phyloP scores from a whole-genome alignment of 164 flowering plant genomes.

The Magnolia changhungtana region DNA sequence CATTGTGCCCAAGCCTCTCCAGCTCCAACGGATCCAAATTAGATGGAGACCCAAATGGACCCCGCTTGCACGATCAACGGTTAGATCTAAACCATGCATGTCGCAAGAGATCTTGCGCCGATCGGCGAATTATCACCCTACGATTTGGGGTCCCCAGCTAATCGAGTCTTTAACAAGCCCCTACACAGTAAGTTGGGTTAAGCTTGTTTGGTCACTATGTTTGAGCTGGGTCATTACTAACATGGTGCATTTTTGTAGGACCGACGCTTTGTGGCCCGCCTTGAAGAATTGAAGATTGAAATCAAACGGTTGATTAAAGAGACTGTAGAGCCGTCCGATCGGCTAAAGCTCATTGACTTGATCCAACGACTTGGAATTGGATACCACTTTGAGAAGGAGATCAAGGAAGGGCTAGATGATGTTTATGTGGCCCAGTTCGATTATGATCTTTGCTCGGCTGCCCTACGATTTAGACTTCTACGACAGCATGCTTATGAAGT shows the following conservation, averaged over 20 bases:
- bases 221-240: background rate
- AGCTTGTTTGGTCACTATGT: background rate
- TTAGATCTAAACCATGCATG: background rate
- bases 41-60: background rate
- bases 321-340: background rate
- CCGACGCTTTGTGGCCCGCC: background rate
- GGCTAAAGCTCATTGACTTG: constrained; percentile 21
- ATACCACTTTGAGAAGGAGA: constrained; percentile 31
- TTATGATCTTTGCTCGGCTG: constrained; percentile 11
- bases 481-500: constrained; percentile 17
- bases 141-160: background rate
- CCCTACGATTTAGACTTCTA: constrained; percentile 28
- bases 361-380: constrained; percentile 29
- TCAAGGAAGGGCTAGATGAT: constrained; percentile 12
- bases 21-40: background rate
- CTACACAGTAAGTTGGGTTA: background rate
- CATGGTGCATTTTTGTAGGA: background rate
- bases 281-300: constrained; percentile 1
- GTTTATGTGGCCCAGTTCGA: background rate
- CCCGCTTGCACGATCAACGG: background rate
- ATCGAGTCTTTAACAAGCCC: background rate
- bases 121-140: constrained; percentile 1
- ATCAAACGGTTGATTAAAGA: background rate
- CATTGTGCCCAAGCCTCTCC: background rate
- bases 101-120: background rate